Base-by-base conservation (phyloP, 2,329 filamentous ascomycete genomes). In the Epicoccum sorghinum region DNA sequence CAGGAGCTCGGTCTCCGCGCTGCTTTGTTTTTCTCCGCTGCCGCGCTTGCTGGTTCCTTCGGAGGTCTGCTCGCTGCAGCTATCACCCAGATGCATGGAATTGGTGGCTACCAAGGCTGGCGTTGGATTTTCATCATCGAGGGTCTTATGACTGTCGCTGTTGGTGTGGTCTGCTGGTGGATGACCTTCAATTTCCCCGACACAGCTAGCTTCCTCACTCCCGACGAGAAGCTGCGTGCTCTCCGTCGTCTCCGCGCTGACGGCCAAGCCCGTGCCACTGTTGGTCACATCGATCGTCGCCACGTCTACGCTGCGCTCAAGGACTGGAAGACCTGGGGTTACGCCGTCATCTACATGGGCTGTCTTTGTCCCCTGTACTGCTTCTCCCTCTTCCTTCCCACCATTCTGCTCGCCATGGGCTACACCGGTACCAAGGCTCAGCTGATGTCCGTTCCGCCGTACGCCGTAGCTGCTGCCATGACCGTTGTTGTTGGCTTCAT, bases 371-470 rank as follows among this genome's bases (percentile, higher is more conserved):
- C 71, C 0, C 57, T 73, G 54, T 73, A 74, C 63, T 68, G 64
- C 51, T 70, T 71, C 64, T 71, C 68, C 10, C 62, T 72, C 44
- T 71, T 71, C 59, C 47, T 72, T 52, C 82, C 83, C 1, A 91
- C 75, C 13, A 77, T 79, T 52, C 73, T 79, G 6, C 71, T 72
- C 41, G 75, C 70, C 27, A 71, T 74, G 71, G 71, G 83, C 4
- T 85, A 89, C 76, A 77, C 81, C 23, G 77, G 80, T 1, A 87
- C 88, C 4, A 81, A 76, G 25, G 84, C 88, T 0, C 89, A 93
- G 69, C 81, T 93, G 7, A 80, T 93, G 55, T 87, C 84, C 7
- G 89, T 93, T 0, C 89, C 90, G 0, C 89, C 90, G 0, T 93
- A 95, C 67, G 89, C 86, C 1, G 83, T 80, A 0, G 90, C 89